Percentiles rank a stretch among this genome's conserved stretches.
Conservation (phyloP, 164 flowering plant genomes). For the Cinnamomum chago region DNA sequence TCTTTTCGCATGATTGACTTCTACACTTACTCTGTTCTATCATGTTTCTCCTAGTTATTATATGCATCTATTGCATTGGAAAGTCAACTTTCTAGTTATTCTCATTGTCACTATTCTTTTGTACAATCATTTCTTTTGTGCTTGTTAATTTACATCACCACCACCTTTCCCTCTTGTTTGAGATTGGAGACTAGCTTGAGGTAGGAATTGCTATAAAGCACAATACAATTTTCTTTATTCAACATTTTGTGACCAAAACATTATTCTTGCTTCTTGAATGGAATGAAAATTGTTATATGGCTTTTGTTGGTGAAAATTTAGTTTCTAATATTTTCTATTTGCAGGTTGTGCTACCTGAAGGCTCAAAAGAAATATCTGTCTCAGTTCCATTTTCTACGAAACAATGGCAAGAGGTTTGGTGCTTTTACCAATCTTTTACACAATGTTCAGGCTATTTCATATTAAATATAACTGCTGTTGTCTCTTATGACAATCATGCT, state of each 20-base stretch:
- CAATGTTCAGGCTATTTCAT: neutral
- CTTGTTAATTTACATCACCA: neutral
- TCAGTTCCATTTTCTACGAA: conserved; percentile 74
- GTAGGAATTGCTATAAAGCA: neutral
- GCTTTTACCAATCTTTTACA: conserved; percentile 3
- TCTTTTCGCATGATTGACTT: too few species aligned
- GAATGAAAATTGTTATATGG: neutral
- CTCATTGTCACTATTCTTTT: neutral
- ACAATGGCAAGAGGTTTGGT: conserved; percentile 63
- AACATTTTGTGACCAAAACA: too few species aligned
- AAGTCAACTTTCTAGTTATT: neutral
- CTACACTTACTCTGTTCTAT: too few species aligned
- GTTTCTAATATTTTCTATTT: conserved; percentile 8
- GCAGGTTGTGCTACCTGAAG: conserved; percentile 96
- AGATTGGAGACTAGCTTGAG: neutral
- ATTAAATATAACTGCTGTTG: neutral
- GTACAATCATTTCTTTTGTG: neutral
- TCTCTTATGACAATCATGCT: neutral
- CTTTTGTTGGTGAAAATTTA: neutral
- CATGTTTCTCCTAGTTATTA: too few species aligned
- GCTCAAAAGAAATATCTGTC: conserved; percentile 71
- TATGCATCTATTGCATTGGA: too few species aligned
- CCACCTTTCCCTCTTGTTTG: neutral
- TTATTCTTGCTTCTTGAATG: too few species aligned
- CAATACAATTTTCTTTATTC: neutral